Evolutionary conservation across 768 basidiomycete genomes (phyloP).

Genomic region (Mycena galericulata): DNA sequence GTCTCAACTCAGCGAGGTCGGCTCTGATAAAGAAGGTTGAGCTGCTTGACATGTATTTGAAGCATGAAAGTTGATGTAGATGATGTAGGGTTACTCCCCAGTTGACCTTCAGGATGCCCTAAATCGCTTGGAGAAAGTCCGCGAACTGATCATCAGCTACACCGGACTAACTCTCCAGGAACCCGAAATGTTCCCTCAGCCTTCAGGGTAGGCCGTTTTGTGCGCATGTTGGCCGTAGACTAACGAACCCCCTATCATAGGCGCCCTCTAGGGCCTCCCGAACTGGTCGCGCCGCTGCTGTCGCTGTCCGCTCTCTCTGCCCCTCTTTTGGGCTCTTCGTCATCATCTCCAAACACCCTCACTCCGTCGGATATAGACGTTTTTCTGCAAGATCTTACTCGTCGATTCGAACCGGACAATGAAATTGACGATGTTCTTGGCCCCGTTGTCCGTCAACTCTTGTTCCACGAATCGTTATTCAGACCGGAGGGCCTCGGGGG

Average conservation of each 20-base stretch:
- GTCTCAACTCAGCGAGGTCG: conserved; percentile 69
- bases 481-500: conserved; percentile 78
- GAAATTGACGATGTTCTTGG: conserved; percentile 86
- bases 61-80: not conserved
- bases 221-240: not conserved
- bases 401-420: conserved; percentile 82
- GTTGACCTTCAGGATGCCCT: conserved; percentile 73
- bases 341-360: conserved; percentile 63
- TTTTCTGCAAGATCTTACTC: conserved; percentile 87
- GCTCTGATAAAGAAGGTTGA: conserved; percentile 73
- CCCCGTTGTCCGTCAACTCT: conserved; percentile 70
- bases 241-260: conserved; percentile 49
- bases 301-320: conserved; percentile 77
- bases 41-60: not conserved
- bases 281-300: conserved; percentile 86
- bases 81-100: conserved; percentile 66
- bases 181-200: conserved; percentile 95
- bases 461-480: conserved; percentile 74
- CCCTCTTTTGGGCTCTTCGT: conserved; percentile 66
- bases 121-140: conserved; percentile 76
- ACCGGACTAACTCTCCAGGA: conserved; percentile 91
- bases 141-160: conserved; percentile 89
- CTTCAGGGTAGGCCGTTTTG: conserved; percentile 65
- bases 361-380: conserved; percentile 76
- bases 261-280: conserved; percentile 78